Percentiles rank a stretch among this genome's conserved stretches.
Evolutionary conservation across 306 rosid genomes (phyloP).

Genomic region (Oxytropis ochrocephala): DNA sequence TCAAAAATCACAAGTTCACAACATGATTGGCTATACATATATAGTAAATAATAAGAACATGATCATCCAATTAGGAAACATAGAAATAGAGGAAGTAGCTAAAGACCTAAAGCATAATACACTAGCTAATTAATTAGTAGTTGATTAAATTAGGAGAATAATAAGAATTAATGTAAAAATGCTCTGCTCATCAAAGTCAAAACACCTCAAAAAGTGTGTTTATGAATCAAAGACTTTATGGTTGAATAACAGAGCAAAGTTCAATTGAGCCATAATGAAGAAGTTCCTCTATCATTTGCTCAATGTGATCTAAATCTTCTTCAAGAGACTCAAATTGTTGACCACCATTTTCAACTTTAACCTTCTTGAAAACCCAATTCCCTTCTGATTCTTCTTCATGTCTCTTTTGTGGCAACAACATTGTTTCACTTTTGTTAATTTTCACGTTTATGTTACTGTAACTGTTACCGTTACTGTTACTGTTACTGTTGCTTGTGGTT

Average conservation of each 20-base stretch:
- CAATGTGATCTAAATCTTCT: conserved; percentile 71
- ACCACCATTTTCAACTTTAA: conserved; percentile 40
- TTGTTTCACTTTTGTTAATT: background rate
- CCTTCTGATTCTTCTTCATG: conserved; percentile 21
- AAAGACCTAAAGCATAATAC: background rate
- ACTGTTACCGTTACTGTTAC: background rate
- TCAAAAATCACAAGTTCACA: conserved; percentile 18
- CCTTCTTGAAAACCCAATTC: conserved; percentile 45
- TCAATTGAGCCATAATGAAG: conserved; percentile 81
- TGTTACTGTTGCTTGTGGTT: background rate
- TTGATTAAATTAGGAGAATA: conserved; percentile 37
- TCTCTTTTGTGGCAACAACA: conserved; percentile 29
- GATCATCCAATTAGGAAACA: conserved; percentile 46
- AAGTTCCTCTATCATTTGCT: conserved; percentile 90
- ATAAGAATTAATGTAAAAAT: conserved; percentile 24
- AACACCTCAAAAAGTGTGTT: background rate
- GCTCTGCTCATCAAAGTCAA: conserved; percentile 1
- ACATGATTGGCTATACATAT: conserved; percentile 38
- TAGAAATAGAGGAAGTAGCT: conserved; percentile 2
- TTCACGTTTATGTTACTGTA: background rate
- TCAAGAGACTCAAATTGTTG: conserved; percentile 57
- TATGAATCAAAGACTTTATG: conserved; percentile 22
- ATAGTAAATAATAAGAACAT: conserved; percentile 12
- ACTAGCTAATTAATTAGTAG: conserved; percentile 32
- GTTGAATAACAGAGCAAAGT: conserved; percentile 45